Percentiles rank a stretch among this genome's conserved stretches.
Evolutionary conservation across 73 alveolate genomes (phyloP).

Genomic region (Tetrahymena elliotti): DNA sequence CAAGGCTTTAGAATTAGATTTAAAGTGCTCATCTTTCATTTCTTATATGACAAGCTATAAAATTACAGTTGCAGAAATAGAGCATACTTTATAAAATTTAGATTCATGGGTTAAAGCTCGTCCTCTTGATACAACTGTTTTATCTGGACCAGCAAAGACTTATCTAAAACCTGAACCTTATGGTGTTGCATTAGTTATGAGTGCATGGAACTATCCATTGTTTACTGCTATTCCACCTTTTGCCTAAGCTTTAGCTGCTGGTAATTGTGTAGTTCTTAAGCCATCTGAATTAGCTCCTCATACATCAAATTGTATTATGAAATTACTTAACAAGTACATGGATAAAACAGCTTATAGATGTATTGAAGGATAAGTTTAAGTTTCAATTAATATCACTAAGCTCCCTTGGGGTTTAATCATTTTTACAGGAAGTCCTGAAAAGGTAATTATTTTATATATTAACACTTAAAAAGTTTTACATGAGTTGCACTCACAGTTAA

Average conservation of each 20-base stretch:
- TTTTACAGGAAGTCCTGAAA: constrained; percentile 84
- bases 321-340: constrained; percentile 55
- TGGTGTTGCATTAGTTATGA: constrained; percentile 67
- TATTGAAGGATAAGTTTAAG: constrained; percentile 78
- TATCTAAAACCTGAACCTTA: constrained; percentile 57
- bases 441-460: neutral
- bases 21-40: neutral
- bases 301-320: constrained; percentile 60
- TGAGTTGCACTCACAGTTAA: too few relatives aligned
- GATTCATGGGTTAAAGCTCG: constrained; percentile 33
- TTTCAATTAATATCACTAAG: constrained; percentile 55
- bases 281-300: constrained; percentile 82
- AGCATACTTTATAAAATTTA: neutral
- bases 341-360: constrained; percentile 45
- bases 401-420: constrained; percentile 71
- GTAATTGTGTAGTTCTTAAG: constrained; percentile 73
- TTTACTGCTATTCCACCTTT: constrained; percentile 65
- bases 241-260: constrained; percentile 88
- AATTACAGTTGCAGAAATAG: constrained; percentile 4
- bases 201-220: constrained; percentile 86
- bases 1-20: constrained; percentile 5
- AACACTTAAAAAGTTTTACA: too few relatives aligned
- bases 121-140: constrained; percentile 36
- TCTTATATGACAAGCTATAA: neutral
- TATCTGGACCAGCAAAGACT: constrained; percentile 43